Percentiles rank a stretch among this genome's conserved stretches.
Conservation (phyloP, 139 green algal species). For the Closterium sp. region DNA sequence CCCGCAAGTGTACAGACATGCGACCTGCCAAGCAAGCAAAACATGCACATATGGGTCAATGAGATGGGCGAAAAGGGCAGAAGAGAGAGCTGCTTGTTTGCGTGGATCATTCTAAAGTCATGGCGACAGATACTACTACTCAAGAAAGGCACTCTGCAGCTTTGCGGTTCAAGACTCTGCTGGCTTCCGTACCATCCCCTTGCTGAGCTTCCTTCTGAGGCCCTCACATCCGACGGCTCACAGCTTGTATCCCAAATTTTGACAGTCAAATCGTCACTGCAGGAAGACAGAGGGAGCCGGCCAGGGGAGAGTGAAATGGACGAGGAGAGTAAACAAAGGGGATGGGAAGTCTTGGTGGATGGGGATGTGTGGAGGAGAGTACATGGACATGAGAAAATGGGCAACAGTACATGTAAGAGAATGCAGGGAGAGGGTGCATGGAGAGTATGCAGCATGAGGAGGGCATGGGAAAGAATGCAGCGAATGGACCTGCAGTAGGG, state of each 20-base stretch:
- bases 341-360: not conserved
- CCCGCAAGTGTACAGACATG: constrained; percentile 63
- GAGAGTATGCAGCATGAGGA: not conserved
- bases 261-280: constrained; percentile 76
- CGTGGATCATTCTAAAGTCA: not conserved
- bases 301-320: not conserved
- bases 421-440: not conserved
- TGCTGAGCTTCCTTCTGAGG: not conserved
- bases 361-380: too few species aligned
- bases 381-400: too few species aligned
- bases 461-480: not conserved
- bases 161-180: not conserved
- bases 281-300: not conserved
- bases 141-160: not conserved
- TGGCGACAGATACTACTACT: not conserved
- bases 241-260: constrained; percentile 60
- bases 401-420: not conserved
- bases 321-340: not conserved
- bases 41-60: not conserved
- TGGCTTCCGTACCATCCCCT: not conserved
- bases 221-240: not conserved
- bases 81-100: not conserved
- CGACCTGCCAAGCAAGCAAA: not conserved
- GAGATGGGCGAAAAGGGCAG: not conserved
- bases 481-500: not conserved